Conservation (phyloP, 1,139 yeast species). For the Scheffersomyces titani region DNA sequence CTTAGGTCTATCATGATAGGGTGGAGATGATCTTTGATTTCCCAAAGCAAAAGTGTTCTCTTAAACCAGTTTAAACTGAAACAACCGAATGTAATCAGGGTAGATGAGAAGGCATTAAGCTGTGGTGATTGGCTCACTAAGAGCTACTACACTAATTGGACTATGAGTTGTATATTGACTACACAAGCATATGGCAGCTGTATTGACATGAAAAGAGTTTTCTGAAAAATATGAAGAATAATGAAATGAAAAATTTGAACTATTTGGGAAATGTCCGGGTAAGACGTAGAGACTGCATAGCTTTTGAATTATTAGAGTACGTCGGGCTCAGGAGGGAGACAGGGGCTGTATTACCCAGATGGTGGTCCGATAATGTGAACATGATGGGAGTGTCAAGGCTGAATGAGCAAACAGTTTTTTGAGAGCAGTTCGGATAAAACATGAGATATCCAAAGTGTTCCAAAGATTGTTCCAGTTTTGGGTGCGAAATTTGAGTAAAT, state of each 20-base stretch:
- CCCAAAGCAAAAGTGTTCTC: constrained; percentile 54
- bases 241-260: background rate
- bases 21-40: constrained; percentile 52
- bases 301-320: background rate
- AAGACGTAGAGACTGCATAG: background rate
- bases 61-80: constrained; percentile 51
- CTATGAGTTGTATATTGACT: constrained; percentile 5
- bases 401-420: too few relatives aligned
- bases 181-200: background rate
- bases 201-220: background rate
- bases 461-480: background rate
- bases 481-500: background rate
- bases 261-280: background rate
- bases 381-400: background rate
- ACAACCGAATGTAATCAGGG: constrained; percentile 57
- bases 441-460: background rate
- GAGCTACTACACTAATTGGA: constrained; percentile 4
- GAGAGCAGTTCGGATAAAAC: background rate
- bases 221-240: background rate
- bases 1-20: constrained; percentile 31
- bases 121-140: constrained; percentile 23
- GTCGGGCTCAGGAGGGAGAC: background rate
- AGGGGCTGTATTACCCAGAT: background rate
- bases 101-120: constrained; percentile 52
- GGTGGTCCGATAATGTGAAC: background rate